Percentiles rank a stretch among this genome's conserved stretches.
phyloP scores from a whole-genome alignment of 192 early-diverging fungal species.

The Entophlyctis luteolus region DNA sequence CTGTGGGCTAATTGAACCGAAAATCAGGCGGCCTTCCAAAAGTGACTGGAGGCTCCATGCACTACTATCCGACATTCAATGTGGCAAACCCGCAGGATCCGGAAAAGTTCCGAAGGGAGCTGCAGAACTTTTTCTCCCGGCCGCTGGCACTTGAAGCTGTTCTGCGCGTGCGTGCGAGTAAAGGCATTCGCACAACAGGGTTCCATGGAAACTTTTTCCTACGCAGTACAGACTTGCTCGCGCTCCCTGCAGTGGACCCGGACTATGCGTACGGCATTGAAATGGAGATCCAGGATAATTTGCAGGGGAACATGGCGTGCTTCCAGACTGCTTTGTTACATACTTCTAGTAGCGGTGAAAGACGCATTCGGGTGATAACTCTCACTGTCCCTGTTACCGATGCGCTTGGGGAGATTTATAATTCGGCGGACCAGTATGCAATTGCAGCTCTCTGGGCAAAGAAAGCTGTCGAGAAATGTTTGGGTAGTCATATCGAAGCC shows the following conservation, averaged over 20 bases:
- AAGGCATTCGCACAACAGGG: slow-evolving; percentile 79
- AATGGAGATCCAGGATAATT: slow-evolving; percentile 68
- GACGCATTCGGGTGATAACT: slow-evolving; percentile 90
- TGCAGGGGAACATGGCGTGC: slow-evolving; percentile 72
- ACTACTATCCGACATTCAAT: slow-evolving; percentile 87
- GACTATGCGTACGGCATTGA: slow-evolving; percentile 89
- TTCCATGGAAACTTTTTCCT: slow-evolving; percentile 98
- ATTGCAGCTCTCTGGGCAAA: slow-evolving; percentile 78
- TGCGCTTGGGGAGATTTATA: slow-evolving; percentile 75
- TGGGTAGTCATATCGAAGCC: slow-evolving; percentile 85
- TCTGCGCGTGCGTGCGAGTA: slow-evolving; percentile 85
- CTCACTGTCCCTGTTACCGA: slow-evolving; percentile 82
- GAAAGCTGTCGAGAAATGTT: slow-evolving; percentile 86
- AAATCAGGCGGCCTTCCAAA: slow-evolving; percentile 72
- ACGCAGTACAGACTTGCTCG: slow-evolving; percentile 84
- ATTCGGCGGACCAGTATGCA: slow-evolving; percentile 77
- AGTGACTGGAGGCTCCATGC: slow-evolving; percentile 84
- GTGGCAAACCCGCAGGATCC: slow-evolving; percentile 78
- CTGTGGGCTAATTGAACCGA: too few relatives aligned
- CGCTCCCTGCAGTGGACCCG: slow-evolving; percentile 88
- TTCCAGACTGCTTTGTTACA: slow-evolving; percentile 94
- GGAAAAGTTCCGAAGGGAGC: slow-evolving; percentile 76
- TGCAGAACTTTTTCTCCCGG: slow-evolving; percentile 73
- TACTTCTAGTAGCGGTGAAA: slow-evolving; percentile 77
- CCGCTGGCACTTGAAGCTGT: slow-evolving; percentile 87